These are phyloP conservation scores for Solanum corneliomulleri DNA, from an alignment of 257 asterid species.

Conservation along the genomic window DNA sequence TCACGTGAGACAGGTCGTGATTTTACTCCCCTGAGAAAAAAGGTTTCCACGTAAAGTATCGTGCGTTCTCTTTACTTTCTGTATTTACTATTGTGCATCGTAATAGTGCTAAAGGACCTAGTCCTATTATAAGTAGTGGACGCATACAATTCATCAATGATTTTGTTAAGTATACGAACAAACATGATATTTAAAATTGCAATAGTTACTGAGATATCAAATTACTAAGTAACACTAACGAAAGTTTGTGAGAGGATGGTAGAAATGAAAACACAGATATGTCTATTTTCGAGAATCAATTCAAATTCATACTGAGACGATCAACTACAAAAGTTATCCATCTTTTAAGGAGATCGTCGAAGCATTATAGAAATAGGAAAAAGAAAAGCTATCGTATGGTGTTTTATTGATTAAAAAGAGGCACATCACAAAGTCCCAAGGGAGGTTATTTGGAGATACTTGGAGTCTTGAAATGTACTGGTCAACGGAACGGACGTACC, in stretches of 20 bases:
- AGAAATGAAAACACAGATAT: neutral
- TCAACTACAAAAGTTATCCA: neutral
- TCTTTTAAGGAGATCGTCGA: neutral
- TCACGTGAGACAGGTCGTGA: too few species aligned
- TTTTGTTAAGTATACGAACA: neutral
- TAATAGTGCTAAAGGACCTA: too few species aligned
- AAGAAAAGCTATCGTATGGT: neutral
- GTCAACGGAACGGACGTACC: too few species aligned
- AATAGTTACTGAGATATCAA: neutral
- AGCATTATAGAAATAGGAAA: neutral
- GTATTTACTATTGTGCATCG: too few species aligned
- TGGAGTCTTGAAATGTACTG: neutral
- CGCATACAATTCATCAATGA: neutral
- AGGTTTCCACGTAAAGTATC: too few species aligned
- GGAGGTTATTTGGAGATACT: neutral
- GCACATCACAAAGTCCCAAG: neutral
- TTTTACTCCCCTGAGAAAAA: too few species aligned
- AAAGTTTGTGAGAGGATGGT: neutral
- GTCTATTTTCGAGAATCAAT: neutral
- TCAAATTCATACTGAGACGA: neutral
- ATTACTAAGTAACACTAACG: neutral
- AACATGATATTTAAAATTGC: neutral
- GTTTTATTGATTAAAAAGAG: neutral
- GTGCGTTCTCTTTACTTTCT: too few species aligned
- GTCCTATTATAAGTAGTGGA: too few species aligned